Percentiles rank a stretch among this genome's conserved stretches.
phyloP scores from a whole-genome alignment of 116 monocot species.

The Papilionanthe hybrid region DNA sequence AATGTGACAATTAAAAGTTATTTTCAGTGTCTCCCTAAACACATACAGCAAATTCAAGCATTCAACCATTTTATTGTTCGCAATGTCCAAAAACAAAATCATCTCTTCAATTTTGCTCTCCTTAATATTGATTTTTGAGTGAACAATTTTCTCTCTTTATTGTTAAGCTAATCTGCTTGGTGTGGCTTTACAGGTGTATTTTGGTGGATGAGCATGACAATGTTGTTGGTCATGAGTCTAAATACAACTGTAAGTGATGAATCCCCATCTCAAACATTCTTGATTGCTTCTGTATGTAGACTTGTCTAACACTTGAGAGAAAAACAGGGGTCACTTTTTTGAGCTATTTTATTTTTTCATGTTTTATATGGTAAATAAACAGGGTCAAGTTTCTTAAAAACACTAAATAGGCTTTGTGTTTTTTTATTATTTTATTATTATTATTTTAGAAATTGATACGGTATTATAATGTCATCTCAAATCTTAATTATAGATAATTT shows the following conservation, averaged over 20 bases:
- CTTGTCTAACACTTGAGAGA: neutral
- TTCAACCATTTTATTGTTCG: neutral
- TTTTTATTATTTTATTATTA: neutral
- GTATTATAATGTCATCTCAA: neutral
- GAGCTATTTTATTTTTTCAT: neutral
- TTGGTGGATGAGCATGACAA: slow-evolving; percentile 58
- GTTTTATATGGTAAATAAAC: neutral
- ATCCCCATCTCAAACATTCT: neutral
- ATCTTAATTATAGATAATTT: neutral
- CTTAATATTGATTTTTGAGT: neutral
- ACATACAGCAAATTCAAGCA: no score
- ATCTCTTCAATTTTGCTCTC: neutral
- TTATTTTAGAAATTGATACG: neutral
- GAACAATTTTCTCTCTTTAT: neutral
- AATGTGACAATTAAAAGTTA: no score
- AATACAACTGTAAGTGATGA: slow-evolving; percentile 55
- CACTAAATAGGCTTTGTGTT: neutral
- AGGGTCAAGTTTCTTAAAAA: neutral
- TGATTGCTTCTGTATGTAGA: neutral
- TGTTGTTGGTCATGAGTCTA: slow-evolving; percentile 57
- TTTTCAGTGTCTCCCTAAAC: no score
- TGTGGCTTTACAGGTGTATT: slow-evolving; percentile 40
- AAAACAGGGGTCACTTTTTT: neutral
- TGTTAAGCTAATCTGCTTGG: neutral
- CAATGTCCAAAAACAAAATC: neutral